Evolutionary conservation across 2,329 filamentous ascomycete genomes (phyloP).

Genomic region (Tolypocladium cylindrosporum): DNA sequence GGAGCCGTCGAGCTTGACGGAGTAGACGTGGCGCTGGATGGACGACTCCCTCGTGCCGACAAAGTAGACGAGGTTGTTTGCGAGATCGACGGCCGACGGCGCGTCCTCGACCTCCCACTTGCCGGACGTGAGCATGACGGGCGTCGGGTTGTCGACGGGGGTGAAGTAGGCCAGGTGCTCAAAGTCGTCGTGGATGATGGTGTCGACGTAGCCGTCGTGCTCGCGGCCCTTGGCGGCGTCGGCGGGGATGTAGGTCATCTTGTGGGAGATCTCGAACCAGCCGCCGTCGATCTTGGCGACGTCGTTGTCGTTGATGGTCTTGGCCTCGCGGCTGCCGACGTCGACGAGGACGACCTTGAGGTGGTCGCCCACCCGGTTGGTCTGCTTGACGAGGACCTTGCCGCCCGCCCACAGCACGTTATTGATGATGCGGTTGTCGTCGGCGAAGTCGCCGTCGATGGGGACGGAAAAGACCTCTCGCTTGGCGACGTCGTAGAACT

Average conservation of each 20-base stretch:
- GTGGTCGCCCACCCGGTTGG: conserved; percentile 88
- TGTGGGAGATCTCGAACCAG: conserved; percentile 91
- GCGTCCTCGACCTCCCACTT: conserved; percentile 86
- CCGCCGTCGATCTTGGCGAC: conserved; percentile 82
- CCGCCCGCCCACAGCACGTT: conserved; percentile 85
- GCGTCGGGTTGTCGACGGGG: conserved; percentile 73
- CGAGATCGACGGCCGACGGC: conserved; percentile 74
- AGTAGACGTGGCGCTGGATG: conserved; percentile 86
- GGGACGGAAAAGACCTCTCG: conserved; percentile 71
- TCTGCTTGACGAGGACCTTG: conserved; percentile 80
- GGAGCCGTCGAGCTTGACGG: conserved; percentile 73
- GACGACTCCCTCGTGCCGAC: conserved; percentile 76
- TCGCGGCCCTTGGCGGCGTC: conserved; percentile 65
- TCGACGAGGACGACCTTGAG: conserved; percentile 82
- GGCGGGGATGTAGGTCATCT: conserved; percentile 77
- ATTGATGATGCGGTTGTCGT: conserved; percentile 81
- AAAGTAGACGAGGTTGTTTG: conserved; percentile 85
- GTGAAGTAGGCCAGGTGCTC: conserved; percentile 92
- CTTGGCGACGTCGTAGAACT: conserved; percentile 78
- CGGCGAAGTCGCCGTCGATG: conserved; percentile 65
- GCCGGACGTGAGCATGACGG: conserved; percentile 77
- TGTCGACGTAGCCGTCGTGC: conserved; percentile 88
- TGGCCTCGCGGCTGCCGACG: conserved; percentile 60
- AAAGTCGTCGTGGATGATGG: conserved; percentile 73
- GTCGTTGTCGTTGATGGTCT: conserved; percentile 69